phyloP scores from a whole-genome alignment of 208 protist genomes.

The Crithidia expoeki region DNA sequence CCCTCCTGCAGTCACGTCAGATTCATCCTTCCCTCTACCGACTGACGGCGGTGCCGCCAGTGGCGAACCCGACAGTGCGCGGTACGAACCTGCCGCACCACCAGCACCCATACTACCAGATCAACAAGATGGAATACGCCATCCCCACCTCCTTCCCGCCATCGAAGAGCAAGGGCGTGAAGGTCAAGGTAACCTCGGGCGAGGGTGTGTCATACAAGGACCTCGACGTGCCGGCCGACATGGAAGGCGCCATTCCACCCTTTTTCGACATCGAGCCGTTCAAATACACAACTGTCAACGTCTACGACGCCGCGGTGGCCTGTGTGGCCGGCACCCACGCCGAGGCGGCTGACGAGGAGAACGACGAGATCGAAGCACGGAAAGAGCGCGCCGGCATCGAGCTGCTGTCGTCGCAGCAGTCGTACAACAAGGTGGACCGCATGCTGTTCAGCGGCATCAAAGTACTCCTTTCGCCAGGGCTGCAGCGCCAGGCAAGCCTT shows the following conservation, averaged over 20 bases:
- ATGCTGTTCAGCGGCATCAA: constrained; percentile 81
- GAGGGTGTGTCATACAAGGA: constrained; percentile 31
- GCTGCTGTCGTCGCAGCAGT: constrained; percentile 64
- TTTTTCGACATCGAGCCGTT: constrained; percentile 61
- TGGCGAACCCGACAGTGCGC: constrained; percentile 67
- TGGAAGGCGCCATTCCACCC: constrained; percentile 54
- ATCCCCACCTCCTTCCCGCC: constrained; percentile 76
- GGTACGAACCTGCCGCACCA: constrained; percentile 80
- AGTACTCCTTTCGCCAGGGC: constrained; percentile 58
- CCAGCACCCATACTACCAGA: constrained; percentile 85
- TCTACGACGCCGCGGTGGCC: constrained; percentile 62
- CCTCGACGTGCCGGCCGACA: constrained; percentile 23
- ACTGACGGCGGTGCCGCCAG: constrained; percentile 70
- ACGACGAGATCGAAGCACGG: constrained; percentile 52
- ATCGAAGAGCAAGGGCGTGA: constrained; percentile 19
- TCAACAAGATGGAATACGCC: constrained; percentile 82
- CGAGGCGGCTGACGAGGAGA: constrained; percentile 46
- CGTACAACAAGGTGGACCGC: constrained; percentile 65
- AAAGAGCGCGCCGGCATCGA: constrained; percentile 56
- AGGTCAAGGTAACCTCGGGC: constrained; percentile 18
- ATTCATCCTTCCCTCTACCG: constrained; percentile 79
- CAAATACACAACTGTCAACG: constrained; percentile 66
- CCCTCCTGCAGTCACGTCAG: constrained; percentile 85
- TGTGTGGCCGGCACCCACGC: constrained; percentile 34
- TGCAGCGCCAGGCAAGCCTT: constrained; percentile 42